A percentile compares a stretch with the other conserved stretches of the same genome.
Evolutionary conservation across 768 basidiomycete genomes (phyloP).

Genomic region (Xerocomellus dryophilus): DNA sequence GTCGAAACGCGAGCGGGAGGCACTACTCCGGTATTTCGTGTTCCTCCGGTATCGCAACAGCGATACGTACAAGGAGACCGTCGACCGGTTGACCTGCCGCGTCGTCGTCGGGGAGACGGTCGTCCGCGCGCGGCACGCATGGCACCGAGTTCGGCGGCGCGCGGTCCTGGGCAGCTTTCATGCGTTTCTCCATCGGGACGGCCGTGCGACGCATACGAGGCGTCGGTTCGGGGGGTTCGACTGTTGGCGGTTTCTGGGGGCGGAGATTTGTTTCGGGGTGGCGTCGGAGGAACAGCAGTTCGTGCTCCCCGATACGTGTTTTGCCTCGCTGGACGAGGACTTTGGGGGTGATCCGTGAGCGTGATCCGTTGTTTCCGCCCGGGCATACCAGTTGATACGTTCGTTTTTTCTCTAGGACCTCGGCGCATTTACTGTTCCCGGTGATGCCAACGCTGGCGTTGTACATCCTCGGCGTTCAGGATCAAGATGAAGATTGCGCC

Average conservation of each 20-base stretch:
- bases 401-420: constrained; percentile 34
- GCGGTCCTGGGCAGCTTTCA: constrained; percentile 28
- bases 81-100: constrained; percentile 28
- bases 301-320: constrained; percentile 52
- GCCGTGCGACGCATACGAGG: background rate
- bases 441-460: constrained; percentile 51
- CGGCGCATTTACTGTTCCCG: constrained; percentile 53
- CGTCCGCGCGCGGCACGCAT: constrained; percentile 18
- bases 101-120: constrained; percentile 23
- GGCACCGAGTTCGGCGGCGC: constrained; percentile 30
- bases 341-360: constrained; percentile 34
- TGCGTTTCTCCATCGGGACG: constrained; percentile 26
- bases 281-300: constrained; percentile 55
- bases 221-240: constrained; percentile 29
- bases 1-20: constrained; percentile 32
- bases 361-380: background rate
- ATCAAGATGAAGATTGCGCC: constrained; percentile 6
- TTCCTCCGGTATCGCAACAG: constrained; percentile 61
- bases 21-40: constrained; percentile 48
- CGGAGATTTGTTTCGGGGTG: constrained; percentile 54
- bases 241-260: constrained; percentile 47
- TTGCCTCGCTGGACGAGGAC: constrained; percentile 50
- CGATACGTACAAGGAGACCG: constrained; percentile 41
- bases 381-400: background rate
- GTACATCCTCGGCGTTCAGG: constrained; percentile 45